A percentile compares a stretch with the other conserved stretches of the same genome.
These are phyloP conservation scores for Cryphonectria radicalis DNA, from an alignment of 2,329 filamentous ascomycete species.

Conservation along the genomic window DNA sequence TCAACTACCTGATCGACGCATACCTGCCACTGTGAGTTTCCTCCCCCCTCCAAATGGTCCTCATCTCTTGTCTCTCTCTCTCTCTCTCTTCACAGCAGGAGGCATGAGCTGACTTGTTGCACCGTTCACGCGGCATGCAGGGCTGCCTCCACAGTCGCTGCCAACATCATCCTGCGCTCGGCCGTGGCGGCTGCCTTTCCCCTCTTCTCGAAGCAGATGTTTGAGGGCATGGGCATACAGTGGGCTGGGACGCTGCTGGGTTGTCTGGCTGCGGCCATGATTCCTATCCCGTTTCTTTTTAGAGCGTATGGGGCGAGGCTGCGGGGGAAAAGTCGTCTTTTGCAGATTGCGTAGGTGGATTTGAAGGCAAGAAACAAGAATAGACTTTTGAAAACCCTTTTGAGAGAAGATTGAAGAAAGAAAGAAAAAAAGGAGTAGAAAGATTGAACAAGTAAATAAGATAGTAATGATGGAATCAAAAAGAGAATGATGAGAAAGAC, in stretches of 20 bases:
- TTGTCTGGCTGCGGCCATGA: constrained; percentile 41
- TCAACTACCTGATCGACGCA: constrained; percentile 43
- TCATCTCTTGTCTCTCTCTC: neutral
- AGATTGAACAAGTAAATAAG: neutral
- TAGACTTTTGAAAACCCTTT: no score
- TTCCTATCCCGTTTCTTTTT: constrained; percentile 43
- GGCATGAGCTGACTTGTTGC: neutral
- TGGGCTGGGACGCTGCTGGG: constrained; percentile 45
- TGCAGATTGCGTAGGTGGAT: neutral
- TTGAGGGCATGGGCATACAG: constrained; percentile 41
- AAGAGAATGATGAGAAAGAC: neutral
- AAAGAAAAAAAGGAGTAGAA: neutral
- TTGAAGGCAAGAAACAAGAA: neutral
- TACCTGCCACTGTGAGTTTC: constrained; percentile 44
- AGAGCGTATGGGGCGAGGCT: constrained; percentile 38
- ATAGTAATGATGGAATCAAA: neutral
- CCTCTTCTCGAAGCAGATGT: constrained; percentile 43
- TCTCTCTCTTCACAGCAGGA: neutral
- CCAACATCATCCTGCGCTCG: constrained; percentile 44
- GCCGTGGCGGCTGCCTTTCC: constrained; percentile 42
- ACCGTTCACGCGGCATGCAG: constrained; percentile 28
- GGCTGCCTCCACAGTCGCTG: constrained; percentile 43
- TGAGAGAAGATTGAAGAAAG: neutral
- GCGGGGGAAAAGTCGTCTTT: constrained; percentile 32
- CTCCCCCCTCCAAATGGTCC: neutral